A percentile compares a stretch with the other conserved stretches of the same genome.
phyloP scores from a whole-genome alignment of 148 eudicot genomes.

The Talinum fruticosum region DNA sequence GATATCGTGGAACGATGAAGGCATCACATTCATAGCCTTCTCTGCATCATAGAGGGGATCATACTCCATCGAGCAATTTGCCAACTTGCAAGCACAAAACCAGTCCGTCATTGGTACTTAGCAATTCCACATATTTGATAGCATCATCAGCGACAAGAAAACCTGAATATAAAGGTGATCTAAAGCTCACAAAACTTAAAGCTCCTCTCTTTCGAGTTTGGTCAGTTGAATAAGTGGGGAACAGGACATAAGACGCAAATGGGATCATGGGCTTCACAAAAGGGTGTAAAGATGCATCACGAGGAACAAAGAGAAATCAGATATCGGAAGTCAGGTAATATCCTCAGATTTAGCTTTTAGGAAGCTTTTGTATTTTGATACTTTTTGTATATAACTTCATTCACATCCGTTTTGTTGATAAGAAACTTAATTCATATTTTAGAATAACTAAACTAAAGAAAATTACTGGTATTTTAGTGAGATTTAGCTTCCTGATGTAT shows the following conservation, averaged over 20 bases:
- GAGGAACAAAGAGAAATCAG: background rate
- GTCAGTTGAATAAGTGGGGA: background rate
- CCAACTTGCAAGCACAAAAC: conserved; percentile 50
- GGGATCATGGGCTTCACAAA: background rate
- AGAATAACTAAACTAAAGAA: background rate
- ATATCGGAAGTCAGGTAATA: background rate
- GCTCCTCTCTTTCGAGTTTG: background rate
- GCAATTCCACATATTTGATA: no score
- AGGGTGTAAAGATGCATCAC: background rate
- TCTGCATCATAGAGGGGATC: conserved; percentile 80
- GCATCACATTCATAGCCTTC: conserved; percentile 70
- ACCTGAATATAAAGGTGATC: background rate
- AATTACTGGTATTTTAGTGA: background rate
- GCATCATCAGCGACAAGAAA: background rate
- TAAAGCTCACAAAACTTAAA: background rate
- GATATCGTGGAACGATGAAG: conserved; percentile 93
- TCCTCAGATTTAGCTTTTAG: background rate
- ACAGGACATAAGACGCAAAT: background rate
- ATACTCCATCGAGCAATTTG: conserved; percentile 64
- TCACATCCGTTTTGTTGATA: no score
- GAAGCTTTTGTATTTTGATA: background rate
- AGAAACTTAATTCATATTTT: no score
- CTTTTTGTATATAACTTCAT: background rate
- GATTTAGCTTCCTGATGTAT: background rate
- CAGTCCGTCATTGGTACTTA: background rate